Evolutionary conservation across 805 yeast species (phyloP), one percentile per base, ranked within the genome.

Genomic region (Pichia eremophila): DNA sequence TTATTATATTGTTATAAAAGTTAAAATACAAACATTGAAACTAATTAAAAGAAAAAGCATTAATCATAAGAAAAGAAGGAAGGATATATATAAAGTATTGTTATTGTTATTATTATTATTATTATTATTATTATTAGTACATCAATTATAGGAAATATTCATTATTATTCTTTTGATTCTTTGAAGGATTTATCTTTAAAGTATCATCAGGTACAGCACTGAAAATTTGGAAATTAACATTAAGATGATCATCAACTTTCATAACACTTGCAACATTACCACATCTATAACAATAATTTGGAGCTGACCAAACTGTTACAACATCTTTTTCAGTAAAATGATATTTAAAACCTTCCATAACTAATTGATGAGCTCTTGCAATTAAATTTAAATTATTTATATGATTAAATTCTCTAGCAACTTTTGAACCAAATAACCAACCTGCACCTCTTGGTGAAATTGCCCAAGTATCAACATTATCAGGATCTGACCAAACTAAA

Each of bases 361-460:
- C 98, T 65, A 91, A 77, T 67, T 91, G 99, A 69, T 91, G 99
- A 0, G 98, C 98, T 58, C 99, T 76, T 11, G 99, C 97, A 49
- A 91, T 89, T 56, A 91, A 71, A 54, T 79, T 79, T 51, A 93
- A 71, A 54, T 89, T 89, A 64, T 93, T 91, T 47, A 91, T 95
- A 65, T 93, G 95, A 68, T 91, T 93, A 69, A 93, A 93, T 66
- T 93, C 98, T 49, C 96, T 71, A 17, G 96, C 93, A 25, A 93
- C 97, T 63, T 85, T 84, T 41, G 89, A 78, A 25, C 99, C 99
- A 64, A 91, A 91, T 46, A 91, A 69, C 98, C 98, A 91, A 12
- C 99, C 99, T 0, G 99, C 99, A 52, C 99, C 99, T 61, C 99
- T 77, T 32, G 97, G 96, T 28, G 95, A 83, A 19, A 93, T 96